Conservation (phyloP, 345 rosid genomes). For the Balakata baccata region DNA sequence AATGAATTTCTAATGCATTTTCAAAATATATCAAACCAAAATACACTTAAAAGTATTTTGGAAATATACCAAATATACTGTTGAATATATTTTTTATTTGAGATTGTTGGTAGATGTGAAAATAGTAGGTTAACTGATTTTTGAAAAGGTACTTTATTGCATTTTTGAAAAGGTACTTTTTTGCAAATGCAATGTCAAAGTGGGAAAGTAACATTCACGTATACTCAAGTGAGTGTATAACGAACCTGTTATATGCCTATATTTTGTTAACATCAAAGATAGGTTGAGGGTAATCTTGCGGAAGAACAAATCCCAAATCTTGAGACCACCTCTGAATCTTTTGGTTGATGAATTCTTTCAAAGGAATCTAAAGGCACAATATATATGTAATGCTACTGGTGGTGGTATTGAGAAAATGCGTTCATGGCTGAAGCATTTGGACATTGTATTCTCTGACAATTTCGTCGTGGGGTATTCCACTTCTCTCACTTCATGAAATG, state of each 20-base stretch:
- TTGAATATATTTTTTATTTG: too few species aligned
- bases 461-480: conserved; percentile 26
- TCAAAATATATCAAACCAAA: too few species aligned
- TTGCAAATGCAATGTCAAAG: too few species aligned
- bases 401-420: conserved; percentile 77
- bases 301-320: conserved; percentile 22
- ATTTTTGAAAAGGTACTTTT: too few species aligned
- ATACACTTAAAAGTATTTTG: too few species aligned
- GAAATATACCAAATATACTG: too few species aligned
- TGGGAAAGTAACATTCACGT: too few species aligned
- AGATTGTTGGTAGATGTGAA: too few species aligned
- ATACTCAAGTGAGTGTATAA: conserved; percentile 43
- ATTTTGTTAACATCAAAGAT: conserved; percentile 40
- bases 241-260: conserved; percentile 41
- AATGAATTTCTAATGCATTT: too few species aligned
- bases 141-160: too few species aligned
- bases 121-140: too few species aligned
- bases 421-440: conserved; percentile 64
- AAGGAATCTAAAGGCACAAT: conserved; percentile 77
- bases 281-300: conserved; percentile 34
- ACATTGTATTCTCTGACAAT: conserved; percentile 49
- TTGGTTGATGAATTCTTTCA: conserved; percentile 55
- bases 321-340: conserved; percentile 42
- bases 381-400: conserved; percentile 81
- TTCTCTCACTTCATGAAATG: conserved; percentile 31